Percentiles rank a stretch among this genome's conserved stretches.
Conservation (phyloP, 1,284 basidiomycete species). For the Moniliella sp. region DNA sequence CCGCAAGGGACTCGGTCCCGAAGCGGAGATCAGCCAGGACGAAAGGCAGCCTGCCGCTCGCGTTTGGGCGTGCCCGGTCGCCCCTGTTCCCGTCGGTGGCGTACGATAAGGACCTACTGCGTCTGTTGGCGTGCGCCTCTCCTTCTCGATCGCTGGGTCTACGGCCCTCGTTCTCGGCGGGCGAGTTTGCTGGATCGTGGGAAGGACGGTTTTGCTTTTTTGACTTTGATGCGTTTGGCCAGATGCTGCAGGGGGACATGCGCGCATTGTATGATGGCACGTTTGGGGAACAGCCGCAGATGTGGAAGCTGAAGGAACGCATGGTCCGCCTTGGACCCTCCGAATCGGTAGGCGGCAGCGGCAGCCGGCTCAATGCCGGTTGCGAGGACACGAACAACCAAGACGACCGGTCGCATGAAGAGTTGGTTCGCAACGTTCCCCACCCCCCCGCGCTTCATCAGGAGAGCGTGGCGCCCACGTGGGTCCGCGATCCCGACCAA, state of each 20-base stretch:
- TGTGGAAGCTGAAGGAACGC: conserved; percentile 40
- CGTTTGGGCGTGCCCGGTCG: neutral
- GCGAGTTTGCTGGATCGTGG: conserved; percentile 39
- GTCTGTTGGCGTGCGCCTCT: conserved; percentile 20
- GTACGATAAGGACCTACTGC: conserved; percentile 16
- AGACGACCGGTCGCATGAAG: neutral
- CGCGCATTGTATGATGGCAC: conserved; percentile 38
- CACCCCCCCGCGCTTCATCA: too few relatives aligned
- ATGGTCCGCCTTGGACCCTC: conserved; percentile 24
- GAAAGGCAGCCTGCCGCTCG: too few relatives aligned
- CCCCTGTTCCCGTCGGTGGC: conserved; percentile 10
- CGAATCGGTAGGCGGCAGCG: conserved; percentile 5
- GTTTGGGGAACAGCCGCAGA: conserved; percentile 41
- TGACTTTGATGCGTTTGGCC: conserved; percentile 41
- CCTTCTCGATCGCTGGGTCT: conserved; percentile 35
- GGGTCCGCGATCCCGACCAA: neutral
- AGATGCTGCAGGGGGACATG: conserved; percentile 38
- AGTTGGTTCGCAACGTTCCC: too few relatives aligned
- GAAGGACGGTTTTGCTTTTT: conserved; percentile 42
- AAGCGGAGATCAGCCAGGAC: too few relatives aligned
- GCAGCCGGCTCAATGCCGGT: conserved; percentile 8
- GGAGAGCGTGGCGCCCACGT: too few relatives aligned
- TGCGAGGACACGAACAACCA: conserved; percentile 1
- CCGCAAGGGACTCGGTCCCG: too few relatives aligned
- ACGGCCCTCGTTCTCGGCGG: conserved; percentile 34